A percentile compares a stretch with the other conserved stretches of the same genome.
These are phyloP conservation scores for Polyporus arcularius DNA, from an alignment of 768 basidiomycete species.

Conservation along the genomic window DNA sequence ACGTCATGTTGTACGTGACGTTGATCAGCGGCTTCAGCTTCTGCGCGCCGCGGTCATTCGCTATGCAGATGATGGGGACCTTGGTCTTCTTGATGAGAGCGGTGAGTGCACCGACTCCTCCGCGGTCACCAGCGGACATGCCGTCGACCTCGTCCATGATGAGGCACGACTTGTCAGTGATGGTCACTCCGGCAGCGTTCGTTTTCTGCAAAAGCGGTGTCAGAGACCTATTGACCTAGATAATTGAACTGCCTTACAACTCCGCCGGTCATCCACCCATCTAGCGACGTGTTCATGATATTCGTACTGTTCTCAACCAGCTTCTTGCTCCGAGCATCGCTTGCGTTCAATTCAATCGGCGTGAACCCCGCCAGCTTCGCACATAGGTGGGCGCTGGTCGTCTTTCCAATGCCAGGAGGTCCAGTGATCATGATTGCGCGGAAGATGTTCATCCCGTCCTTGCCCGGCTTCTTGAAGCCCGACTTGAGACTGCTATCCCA, in stretches of 20 bases:
- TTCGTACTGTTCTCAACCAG: conserved; percentile 95
- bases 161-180: conserved; percentile 81
- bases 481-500: conserved; percentile 78
- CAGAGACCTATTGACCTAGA: background rate
- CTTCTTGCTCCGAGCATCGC: conserved; percentile 94
- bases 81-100: conserved; percentile 91
- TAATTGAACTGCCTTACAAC: conserved; percentile 36
- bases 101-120: conserved; percentile 93
- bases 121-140: conserved; percentile 97
- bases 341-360: conserved; percentile 95
- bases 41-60: conserved; percentile 83
- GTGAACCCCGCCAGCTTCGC: conserved; percentile 90
- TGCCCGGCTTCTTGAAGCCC: conserved; percentile 93
- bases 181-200: conserved; percentile 68
- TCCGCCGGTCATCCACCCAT: conserved; percentile 75
- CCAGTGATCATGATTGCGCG: conserved; percentile 91
- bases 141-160: conserved; percentile 99
- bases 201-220: conserved; percentile 37
- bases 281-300: conserved; percentile 84
- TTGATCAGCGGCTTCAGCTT: conserved; percentile 85
- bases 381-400: conserved; percentile 91
- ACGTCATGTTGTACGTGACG: conserved; percentile 75
- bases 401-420: conserved; percentile 97
- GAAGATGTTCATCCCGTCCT: conserved; percentile 82
- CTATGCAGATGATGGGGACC: conserved; percentile 98